Evolutionary conservation across 2,329 filamentous ascomycete genomes (phyloP).

Genomic region (Scortechinia acanthostroma): DNA sequence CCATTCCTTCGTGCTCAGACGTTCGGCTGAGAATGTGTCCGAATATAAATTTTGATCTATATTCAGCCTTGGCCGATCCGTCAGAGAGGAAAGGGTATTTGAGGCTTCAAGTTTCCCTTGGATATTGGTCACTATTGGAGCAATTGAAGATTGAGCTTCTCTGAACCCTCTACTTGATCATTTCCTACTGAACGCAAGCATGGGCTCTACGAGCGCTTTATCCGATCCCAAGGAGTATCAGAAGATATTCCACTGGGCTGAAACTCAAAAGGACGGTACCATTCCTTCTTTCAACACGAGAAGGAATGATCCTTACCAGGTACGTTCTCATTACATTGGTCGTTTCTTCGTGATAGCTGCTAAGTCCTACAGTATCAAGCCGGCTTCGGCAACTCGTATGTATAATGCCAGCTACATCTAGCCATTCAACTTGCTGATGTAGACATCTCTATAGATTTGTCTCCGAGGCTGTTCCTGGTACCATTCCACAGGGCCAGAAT

Average conservation of each 20-base stretch:
- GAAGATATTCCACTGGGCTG: slow-evolving; percentile 47
- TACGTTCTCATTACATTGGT: too few species aligned
- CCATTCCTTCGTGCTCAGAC: too few species aligned
- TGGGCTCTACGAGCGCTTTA: not conserved
- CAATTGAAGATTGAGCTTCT: too few species aligned
- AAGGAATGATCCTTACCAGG: slow-evolving; percentile 44
- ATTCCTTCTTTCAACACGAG: slow-evolving; percentile 43
- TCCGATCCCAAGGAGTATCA: slow-evolving; percentile 28
- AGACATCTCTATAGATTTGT: slow-evolving; percentile 19
- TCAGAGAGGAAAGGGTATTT: too few species aligned
- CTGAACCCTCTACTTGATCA: too few species aligned
- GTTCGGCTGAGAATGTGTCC: too few species aligned
- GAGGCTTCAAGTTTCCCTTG: too few species aligned
- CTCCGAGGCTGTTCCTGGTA: slow-evolving; percentile 33
- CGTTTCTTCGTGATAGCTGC: slow-evolving; percentile 4
- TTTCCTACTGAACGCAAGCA: too few species aligned
- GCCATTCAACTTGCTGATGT: slow-evolving; percentile 15
- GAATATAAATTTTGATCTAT: too few species aligned
- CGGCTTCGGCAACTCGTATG: slow-evolving; percentile 42
- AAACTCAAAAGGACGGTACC: slow-evolving; percentile 46
- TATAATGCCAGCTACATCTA: slow-evolving; percentile 5
- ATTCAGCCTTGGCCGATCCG: too few species aligned
- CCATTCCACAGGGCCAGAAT: slow-evolving; percentile 36
- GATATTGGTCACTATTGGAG: too few species aligned
- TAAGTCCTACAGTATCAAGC: slow-evolving; percentile 35